These are phyloP conservation scores for Diaporthe nobilis DNA, from an alignment of 2,329 filamentous ascomycete species.

Conservation along the genomic window DNA sequence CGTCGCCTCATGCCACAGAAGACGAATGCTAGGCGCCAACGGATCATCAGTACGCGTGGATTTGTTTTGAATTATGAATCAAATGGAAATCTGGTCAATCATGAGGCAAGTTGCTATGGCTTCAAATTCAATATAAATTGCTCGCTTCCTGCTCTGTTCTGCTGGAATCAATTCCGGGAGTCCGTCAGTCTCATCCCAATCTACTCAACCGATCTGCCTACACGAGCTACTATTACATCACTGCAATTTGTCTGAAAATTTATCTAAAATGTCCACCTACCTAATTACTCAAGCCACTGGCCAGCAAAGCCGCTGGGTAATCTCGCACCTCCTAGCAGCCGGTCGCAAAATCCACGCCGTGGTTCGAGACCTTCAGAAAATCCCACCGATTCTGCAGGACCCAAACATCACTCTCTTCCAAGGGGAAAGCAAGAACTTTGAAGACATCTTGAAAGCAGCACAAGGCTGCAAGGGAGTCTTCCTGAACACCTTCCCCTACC, in stretches of 20 bases:
- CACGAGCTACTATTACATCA: neutral
- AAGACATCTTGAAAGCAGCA: neutral
- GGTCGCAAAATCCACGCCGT: neutral
- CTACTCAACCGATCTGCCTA: neutral
- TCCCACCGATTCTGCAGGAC: neutral
- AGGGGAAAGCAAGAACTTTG: slow-evolving; percentile 5
- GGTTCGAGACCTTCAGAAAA: slow-evolving; percentile 5
- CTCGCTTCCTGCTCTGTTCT: too few species aligned
- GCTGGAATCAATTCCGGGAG: neutral
- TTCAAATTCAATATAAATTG: neutral
- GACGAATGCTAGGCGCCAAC: neutral
- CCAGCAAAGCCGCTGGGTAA: slow-evolving; percentile 7
- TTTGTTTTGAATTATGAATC: neutral
- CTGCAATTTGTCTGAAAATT: neutral
- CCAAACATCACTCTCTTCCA: slow-evolving; percentile 6
- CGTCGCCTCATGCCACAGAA: neutral
- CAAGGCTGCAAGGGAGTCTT: neutral
- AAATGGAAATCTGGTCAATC: neutral
- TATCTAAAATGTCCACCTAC: neutral
- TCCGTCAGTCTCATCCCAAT: neutral
- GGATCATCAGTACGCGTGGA: neutral
- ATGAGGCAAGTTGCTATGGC: too few species aligned
- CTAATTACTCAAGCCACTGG: slow-evolving; percentile 15
- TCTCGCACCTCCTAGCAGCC: slow-evolving; percentile 5
- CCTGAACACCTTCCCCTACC: slow-evolving; percentile 9